These are phyloP conservation scores for Saccharomyces hybrid DNA, from an alignment of 1,139 yeast genomes.

Conservation along the genomic window DNA sequence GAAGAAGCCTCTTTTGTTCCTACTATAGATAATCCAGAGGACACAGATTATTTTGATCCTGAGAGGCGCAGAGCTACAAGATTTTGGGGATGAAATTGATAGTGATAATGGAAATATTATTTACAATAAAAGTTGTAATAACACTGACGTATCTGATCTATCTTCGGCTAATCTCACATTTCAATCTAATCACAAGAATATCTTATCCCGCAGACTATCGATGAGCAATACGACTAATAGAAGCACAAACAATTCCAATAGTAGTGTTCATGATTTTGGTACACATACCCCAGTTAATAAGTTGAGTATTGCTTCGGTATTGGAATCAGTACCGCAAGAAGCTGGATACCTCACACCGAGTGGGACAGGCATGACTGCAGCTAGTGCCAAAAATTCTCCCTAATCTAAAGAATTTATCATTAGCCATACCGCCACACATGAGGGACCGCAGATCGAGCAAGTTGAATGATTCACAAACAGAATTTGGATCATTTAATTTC, in stretches of 20 bases:
- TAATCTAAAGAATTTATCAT: conserved; percentile 34
- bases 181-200: background rate
- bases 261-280: conserved; percentile 24
- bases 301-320: conserved; percentile 28
- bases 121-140: background rate
- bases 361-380: background rate
- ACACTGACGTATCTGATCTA: background rate
- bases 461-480: conserved; percentile 62
- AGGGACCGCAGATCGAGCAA: conserved; percentile 61
- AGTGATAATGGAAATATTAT: conserved; percentile 7
- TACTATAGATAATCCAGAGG: conserved; percentile 66
- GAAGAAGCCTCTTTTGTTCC: conserved; percentile 86
- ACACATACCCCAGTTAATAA: conserved; percentile 20
- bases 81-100: conserved; percentile 47
- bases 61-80: conserved; percentile 73
- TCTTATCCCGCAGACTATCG: background rate
- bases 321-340: conserved; percentile 21
- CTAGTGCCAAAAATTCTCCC: conserved; percentile 23
- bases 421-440: conserved; percentile 49
- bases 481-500: conserved; percentile 90
- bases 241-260: conserved; percentile 8
- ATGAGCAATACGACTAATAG: background rate
- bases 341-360: background rate
- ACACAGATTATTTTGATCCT: conserved; percentile 83
- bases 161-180: background rate